Evolutionary conservation across 371 early-diverging fungal genomes (phyloP).

Genomic region (Rozella allomycis): DNA sequence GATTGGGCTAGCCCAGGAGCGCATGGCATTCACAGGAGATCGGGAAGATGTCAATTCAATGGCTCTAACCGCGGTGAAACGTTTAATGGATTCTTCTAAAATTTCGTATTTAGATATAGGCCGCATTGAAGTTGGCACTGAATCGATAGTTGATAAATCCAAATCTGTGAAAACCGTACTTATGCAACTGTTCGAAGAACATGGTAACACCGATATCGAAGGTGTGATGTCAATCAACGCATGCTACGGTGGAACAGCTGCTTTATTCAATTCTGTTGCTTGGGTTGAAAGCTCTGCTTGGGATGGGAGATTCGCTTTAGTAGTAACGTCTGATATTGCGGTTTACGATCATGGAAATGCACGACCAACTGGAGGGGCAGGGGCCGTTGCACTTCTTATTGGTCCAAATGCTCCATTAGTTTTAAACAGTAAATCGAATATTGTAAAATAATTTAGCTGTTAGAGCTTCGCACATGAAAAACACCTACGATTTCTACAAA

Average conservation of each 20-base stretch:
- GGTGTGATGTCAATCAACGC: constrained; percentile 95
- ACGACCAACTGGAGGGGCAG: constrained; percentile 88
- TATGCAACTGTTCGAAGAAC: constrained; percentile 75
- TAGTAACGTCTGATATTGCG: constrained; percentile 90
- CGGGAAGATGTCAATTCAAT: constrained; percentile 87
- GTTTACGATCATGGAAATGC: constrained; percentile 78
- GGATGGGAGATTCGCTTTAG: constrained; percentile 69
- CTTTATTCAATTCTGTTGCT: constrained; percentile 84
- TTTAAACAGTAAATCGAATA: no score
- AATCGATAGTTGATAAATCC: constrained; percentile 92
- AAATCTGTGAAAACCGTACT: constrained; percentile 90
- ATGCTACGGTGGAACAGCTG: constrained; percentile 93
- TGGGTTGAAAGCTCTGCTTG: constrained; percentile 83
- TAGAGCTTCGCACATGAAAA: constrained; percentile 79
- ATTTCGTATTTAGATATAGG: constrained; percentile 66
- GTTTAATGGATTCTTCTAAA: constrained; percentile 72
- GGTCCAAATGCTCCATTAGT: constrained; percentile 86
- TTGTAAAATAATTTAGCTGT: constrained; percentile 32
- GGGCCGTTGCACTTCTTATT: constrained; percentile 76
- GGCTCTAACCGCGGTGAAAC: constrained; percentile 67
- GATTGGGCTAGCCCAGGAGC: constrained; percentile 83
- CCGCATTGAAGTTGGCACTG: constrained; percentile 92
- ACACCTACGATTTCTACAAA: constrained; percentile 94
- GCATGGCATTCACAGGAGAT: constrained; percentile 88
- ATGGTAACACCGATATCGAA: constrained; percentile 76